A percentile compares a stretch with the other conserved stretches of the same genome.
Evolutionary conservation across 148 eudicot genomes (phyloP).

Genomic region (Dianthus caryophyllus): DNA sequence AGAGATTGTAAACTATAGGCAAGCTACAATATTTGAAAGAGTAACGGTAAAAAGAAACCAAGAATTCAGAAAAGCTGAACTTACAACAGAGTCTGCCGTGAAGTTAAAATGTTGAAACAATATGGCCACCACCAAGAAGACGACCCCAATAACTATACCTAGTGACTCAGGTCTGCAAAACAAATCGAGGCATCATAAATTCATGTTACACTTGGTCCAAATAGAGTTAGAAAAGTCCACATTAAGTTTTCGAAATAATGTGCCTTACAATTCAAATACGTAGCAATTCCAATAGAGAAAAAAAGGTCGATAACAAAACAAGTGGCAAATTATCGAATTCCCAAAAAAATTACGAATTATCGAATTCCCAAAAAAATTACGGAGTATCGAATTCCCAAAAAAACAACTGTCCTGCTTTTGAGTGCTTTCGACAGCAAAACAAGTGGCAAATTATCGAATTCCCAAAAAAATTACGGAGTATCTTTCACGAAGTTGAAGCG

Average conservation of each 20-base stretch:
- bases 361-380: no score
- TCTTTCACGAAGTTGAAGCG: background rate
- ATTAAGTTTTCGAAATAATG: no score
- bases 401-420: no score
- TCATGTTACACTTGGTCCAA: no score
- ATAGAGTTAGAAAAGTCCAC: no score
- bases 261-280: no score
- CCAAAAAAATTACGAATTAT: background rate
- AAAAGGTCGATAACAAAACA: background rate
- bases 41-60: constrained; percentile 3
- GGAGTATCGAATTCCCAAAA: no score
- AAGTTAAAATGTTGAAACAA: constrained; percentile 80
- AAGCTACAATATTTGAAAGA: background rate
- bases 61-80: constrained; percentile 15
- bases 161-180: constrained; percentile 87
- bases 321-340: background rate
- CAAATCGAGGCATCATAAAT: constrained; percentile 10
- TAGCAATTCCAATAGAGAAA: no score
- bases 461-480: background rate
- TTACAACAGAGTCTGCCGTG: constrained; percentile 83
- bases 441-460: background rate
- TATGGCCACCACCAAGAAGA: constrained; percentile 74
- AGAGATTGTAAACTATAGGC: background rate
- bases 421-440: background rate
- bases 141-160: constrained; percentile 87